phyloP scores from a whole-genome alignment of 352 stramenopile genomes.

The Phytophthora quininea region DNA sequence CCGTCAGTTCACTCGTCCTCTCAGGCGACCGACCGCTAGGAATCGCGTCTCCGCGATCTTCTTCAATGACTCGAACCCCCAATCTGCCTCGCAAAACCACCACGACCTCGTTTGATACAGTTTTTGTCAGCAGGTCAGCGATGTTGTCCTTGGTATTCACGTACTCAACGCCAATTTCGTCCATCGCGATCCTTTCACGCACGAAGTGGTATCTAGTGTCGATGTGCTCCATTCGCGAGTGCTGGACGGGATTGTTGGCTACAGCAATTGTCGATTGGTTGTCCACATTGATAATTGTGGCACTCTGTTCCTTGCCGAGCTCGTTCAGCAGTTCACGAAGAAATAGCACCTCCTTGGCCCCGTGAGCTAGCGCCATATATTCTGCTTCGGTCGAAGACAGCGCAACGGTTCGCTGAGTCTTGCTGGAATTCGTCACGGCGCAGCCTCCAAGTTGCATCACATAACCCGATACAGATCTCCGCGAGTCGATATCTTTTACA shows the following conservation, averaged over 20 bases:
- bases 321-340: constrained; percentile 9
- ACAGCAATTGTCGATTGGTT: constrained; percentile 20
- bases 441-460: constrained; percentile 14
- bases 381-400: background rate
- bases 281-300: constrained; percentile 9
- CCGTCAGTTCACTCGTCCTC: too few species aligned
- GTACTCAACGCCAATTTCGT: constrained; percentile 14
- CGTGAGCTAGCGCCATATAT: constrained; percentile 21
- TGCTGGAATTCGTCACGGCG: constrained; percentile 8
- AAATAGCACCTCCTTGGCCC: constrained; percentile 17
- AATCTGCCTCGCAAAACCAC: constrained; percentile 3
- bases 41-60: too few species aligned
- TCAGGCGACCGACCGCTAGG: too few species aligned
- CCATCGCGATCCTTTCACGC: constrained; percentile 6
- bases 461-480: constrained; percentile 9
- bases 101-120: constrained; percentile 11
- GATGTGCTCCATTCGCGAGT: constrained; percentile 22
- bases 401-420: constrained; percentile 4
- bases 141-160: constrained; percentile 19
- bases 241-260: constrained; percentile 19
- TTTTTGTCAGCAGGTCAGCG: constrained; percentile 24
- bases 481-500: constrained; percentile 13
- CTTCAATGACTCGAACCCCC: background rate
- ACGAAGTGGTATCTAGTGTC: constrained; percentile 23
- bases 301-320: background rate